phyloP scores from a whole-genome alignment of 352 stramenopile species.

The Phytophthora vignae region DNA sequence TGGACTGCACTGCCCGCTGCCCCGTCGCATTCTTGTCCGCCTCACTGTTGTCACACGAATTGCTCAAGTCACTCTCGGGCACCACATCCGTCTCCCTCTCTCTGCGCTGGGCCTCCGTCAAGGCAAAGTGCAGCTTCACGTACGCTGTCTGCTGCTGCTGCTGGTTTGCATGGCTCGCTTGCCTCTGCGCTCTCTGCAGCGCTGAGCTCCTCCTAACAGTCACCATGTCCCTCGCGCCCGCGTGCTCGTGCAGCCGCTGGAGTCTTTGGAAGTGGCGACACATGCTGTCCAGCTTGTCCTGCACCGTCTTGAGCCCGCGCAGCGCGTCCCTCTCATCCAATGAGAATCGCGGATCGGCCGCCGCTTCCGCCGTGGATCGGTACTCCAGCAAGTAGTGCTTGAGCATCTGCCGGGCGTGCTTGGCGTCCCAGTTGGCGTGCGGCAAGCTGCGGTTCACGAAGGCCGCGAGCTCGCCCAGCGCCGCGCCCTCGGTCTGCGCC shows the following conservation, averaged over 20 bases:
- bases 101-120: slow-evolving; percentile 5
- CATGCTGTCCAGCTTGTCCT: slow-evolving; percentile 23
- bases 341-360: not conserved
- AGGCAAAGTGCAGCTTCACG: slow-evolving; percentile 12
- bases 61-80: slow-evolving; percentile 21
- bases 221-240: not conserved
- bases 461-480: slow-evolving; percentile 12
- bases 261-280: slow-evolving; percentile 23
- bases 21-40: not conserved
- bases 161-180: too few relatives aligned
- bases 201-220: too few relatives aligned
- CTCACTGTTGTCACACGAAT: slow-evolving; percentile 24
- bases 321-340: slow-evolving; percentile 12
- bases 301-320: slow-evolving; percentile 4
- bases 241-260: slow-evolving; percentile 8
- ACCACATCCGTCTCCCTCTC: slow-evolving; percentile 10
- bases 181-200: too few relatives aligned
- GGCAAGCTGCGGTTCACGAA: slow-evolving; percentile 19
- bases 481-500: not conserved
- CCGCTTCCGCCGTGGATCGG: not conserved
- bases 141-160: not conserved
- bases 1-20: not conserved
- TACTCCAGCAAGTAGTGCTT: slow-evolving; percentile 22
- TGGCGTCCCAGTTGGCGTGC: slow-evolving; percentile 6
- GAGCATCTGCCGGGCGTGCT: slow-evolving; percentile 16